Base-by-base conservation (phyloP, 2,329 filamentous ascomycete genomes). In the Aspergillus alliaceus region DNA sequence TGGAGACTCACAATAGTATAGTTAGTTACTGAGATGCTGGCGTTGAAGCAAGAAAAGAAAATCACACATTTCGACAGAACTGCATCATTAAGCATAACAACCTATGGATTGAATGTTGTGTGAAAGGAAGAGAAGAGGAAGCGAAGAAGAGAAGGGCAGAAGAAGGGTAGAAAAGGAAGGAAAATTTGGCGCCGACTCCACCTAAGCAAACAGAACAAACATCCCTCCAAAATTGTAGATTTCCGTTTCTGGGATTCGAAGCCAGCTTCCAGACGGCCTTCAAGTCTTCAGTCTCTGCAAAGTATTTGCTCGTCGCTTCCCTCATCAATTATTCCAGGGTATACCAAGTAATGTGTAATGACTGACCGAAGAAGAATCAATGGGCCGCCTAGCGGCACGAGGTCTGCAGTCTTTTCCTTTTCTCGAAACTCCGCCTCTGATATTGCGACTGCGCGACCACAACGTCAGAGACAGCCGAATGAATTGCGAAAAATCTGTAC, bases 281-380 rank as follows among this genome's bases (percentile, higher is more conserved):
- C 12, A 44, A 14, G 37, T 53, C 53, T 56, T 55, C 53, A 39
- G 55, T 51, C 54, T 59, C 37, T 22, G 25, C 52, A 44, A 56
- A 48, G n/a, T 57, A 48, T 48, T 47, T 32, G 20, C 32, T 51
- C 29, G 31, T 37, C 31, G 48, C 22, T 42, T 54, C 46, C 42
- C 37, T 54, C 24, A 50, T 56, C 39, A 50, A 48, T 53, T 32
- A 25, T 51, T 31, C 32, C 54, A 57, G 49, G 44, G 50, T 35
- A 51, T 53, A 44, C 32, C 56, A 55, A 61, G 56, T 64, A 56
- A 64, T 61, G 66, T 67, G 64, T 66, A 55, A 92, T 93, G 90
- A 81, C 89, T 56, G 95, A 99, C 74, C 86, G 93, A 74, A 88
- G 93, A 77, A 87, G 95, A 67, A 87, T 96, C 64, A 98, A 98